These are phyloP conservation scores for Magnolia changhungtana DNA, from an alignment of 164 flowering plant species.

Conservation along the genomic window DNA sequence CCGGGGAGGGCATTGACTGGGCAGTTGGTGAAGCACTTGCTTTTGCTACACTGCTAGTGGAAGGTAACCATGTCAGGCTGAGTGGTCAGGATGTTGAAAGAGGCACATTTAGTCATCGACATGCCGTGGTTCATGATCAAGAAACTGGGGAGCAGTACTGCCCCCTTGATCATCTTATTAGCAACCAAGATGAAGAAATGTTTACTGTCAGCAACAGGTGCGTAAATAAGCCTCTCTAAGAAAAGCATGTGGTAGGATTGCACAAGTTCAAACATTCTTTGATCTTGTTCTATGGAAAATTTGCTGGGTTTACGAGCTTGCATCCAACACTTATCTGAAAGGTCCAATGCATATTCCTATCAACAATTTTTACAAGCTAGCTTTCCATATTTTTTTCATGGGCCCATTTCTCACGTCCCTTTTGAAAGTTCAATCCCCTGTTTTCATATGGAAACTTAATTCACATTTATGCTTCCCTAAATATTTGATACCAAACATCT, in stretches of 20 bases:
- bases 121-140: conserved; percentile 93
- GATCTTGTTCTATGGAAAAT: background rate
- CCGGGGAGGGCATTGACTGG: conserved; percentile 97
- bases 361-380: too few species aligned
- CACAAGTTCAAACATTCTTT: background rate
- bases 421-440: too few species aligned
- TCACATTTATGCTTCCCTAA: too few species aligned
- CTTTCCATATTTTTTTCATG: too few species aligned
- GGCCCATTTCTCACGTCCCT: too few species aligned
- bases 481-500: too few species aligned
- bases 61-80: conserved; percentile 95
- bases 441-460: too few species aligned
- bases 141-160: conserved; percentile 90
- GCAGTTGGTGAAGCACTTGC: conserved; percentile 96
- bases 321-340: background rate
- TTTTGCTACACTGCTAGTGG: conserved; percentile 72
- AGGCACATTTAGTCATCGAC: conserved; percentile 98
- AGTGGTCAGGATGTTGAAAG: conserved; percentile 99
- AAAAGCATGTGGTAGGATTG: background rate
- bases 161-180: conserved; percentile 78
- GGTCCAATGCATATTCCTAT: background rate
- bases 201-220: conserved; percentile 99
- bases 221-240: background rate
- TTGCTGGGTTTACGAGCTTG: background rate
- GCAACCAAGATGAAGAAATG: conserved; percentile 90